Percentiles rank a stretch among this genome's conserved stretches.
phyloP scores from a whole-genome alignment of 495 filamentous ascomycete genomes.

The Aspergillus bridgeri region DNA sequence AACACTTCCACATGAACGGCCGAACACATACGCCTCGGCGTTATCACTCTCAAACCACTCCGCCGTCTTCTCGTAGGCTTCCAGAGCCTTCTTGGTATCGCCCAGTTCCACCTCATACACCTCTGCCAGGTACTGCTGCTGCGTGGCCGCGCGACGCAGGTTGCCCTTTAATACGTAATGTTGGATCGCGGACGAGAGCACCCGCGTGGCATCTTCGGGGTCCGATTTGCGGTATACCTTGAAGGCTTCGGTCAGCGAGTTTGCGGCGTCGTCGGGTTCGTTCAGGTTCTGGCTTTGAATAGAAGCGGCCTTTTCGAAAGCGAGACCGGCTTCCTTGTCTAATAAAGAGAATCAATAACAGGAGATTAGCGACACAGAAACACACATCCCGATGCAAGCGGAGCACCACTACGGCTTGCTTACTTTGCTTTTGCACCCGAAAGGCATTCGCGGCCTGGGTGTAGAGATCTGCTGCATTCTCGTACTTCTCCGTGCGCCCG shows the following conservation, averaged over 20 bases:
- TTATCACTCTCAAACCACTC: constrained; percentile 85
- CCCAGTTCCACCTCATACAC: constrained; percentile 75
- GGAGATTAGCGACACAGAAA: background rate
- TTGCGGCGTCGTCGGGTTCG: constrained; percentile 86
- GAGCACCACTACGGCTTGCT: constrained; percentile 16
- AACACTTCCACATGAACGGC: background rate
- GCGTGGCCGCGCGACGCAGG: constrained; percentile 80
- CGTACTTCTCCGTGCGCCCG: constrained; percentile 76
- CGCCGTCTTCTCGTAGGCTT: constrained; percentile 76
- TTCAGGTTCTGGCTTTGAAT: constrained; percentile 74
- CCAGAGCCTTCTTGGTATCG: constrained; percentile 70
- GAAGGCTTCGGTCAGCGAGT: constrained; percentile 72
- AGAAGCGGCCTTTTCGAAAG: constrained; percentile 73
- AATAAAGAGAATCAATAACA: background rate
- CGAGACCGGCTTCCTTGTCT: constrained; percentile 78
- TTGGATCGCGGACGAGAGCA: constrained; percentile 67
- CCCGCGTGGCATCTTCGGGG: constrained; percentile 73
- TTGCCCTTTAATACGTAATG: constrained; percentile 83
- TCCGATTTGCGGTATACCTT: constrained; percentile 80
- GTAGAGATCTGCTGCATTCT: constrained; percentile 78
- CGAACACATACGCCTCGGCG: constrained; percentile 66
- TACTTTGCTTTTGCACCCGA: constrained; percentile 67
- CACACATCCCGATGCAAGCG: background rate
- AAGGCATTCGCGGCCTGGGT: constrained; percentile 80
- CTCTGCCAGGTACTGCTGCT: constrained; percentile 82